Conservation (phyloP, 192 early-diverging fungal genomes). For the Linnemannia hyalina region DNA sequence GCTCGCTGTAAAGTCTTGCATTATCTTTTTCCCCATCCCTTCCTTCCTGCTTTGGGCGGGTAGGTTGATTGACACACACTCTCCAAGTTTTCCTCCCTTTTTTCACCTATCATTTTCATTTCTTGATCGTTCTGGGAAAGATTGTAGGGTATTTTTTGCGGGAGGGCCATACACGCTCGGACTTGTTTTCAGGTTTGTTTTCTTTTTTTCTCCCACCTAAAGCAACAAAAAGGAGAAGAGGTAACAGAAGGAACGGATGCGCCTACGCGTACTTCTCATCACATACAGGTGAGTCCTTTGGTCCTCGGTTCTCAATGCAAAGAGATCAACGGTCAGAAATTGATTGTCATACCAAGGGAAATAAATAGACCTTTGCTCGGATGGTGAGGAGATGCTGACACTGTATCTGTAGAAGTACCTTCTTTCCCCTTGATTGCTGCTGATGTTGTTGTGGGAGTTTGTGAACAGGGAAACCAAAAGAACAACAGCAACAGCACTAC, state of each 20-base stretch:
- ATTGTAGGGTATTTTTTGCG: neutral
- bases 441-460: neutral
- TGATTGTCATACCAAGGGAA: slow-evolving; percentile 4
- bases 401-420: neutral
- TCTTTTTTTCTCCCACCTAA: neutral
- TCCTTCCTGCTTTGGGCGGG: neutral
- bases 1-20: neutral
- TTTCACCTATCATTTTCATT: neutral
- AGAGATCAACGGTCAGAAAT: neutral
- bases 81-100: neutral
- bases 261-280: neutral
- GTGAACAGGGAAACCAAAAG: neutral
- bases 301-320: neutral
- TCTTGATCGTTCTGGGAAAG: neutral
- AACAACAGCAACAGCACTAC: neutral
- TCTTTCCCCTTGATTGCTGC: neutral
- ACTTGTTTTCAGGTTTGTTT: neutral
- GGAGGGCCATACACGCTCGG: slow-evolving; percentile 1
- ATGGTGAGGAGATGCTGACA: too few species aligned
- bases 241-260: too few species aligned
- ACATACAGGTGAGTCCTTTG: neutral
- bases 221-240: neutral
- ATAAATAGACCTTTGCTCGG: neutral
- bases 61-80: too few species aligned
- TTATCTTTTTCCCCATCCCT: neutral